Evolutionary conservation across 768 basidiomycete genomes (phyloP).

Genomic region (Boletus eberwhitei): DNA sequence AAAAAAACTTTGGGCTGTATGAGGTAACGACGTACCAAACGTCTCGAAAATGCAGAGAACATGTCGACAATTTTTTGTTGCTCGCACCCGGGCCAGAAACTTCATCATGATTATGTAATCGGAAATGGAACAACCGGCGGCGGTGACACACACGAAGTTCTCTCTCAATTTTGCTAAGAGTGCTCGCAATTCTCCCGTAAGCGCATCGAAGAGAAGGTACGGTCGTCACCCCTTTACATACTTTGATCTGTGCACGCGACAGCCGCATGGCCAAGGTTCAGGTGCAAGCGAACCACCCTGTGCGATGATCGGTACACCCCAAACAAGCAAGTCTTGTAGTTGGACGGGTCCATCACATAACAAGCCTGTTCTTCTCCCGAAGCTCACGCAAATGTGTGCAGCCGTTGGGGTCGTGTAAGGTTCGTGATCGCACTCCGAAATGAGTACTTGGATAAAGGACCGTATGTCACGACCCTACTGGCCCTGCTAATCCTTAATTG

Average conservation of each 20-base stretch:
- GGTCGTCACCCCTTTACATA: too few species aligned
- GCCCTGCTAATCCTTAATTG: slow-evolving; percentile 4
- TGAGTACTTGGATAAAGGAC: too few species aligned
- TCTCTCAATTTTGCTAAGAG: too few species aligned
- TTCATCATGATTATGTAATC: slow-evolving; percentile 6
- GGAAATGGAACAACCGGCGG: background rate
- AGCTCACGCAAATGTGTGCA: too few species aligned
- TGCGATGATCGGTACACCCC: slow-evolving; percentile 12
- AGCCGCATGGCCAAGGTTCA: slow-evolving; percentile 9
- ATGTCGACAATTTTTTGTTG: slow-evolving; percentile 10
- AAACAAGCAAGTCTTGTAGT: slow-evolving; percentile 14
- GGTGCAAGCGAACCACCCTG: background rate
- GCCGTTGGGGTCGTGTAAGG: background rate
- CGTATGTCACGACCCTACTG: too few species aligned
- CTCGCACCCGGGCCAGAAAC: background rate
- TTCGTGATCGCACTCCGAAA: slow-evolving; percentile 5
- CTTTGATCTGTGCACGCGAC: slow-evolving; percentile 5
- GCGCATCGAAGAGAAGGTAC: too few species aligned
- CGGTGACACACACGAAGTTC: too few species aligned
- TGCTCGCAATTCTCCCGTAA: too few species aligned
- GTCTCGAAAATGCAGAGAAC: slow-evolving; percentile 38
- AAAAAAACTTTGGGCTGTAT: background rate
- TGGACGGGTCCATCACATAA: background rate
- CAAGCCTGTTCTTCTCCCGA: too few species aligned
- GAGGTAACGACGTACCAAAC: slow-evolving; percentile 27